Base-by-base conservation (phyloP, 768 basidiomycete genomes). In the Kwoniella newhampshirensis region DNA sequence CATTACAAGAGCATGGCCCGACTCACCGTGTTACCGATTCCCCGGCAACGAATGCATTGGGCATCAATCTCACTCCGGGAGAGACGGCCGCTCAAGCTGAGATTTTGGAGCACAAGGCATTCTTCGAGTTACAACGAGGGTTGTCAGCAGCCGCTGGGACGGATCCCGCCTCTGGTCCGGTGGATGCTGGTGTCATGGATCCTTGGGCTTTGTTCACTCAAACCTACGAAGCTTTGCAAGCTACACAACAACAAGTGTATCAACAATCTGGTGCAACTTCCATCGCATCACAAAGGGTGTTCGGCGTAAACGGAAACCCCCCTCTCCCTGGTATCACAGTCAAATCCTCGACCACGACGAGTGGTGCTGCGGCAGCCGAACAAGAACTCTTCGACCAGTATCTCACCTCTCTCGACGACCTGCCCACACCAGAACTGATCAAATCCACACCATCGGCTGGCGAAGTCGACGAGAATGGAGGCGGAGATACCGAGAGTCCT, bases 401-500 rank as follows among this genome's bases (percentile, higher is more conserved):
- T 44, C 48, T 70, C 37, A 37, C 49, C 0, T 32, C 59, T 5
- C 59, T 66, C 21, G 62, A 55, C 15, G 62, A 49, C 20, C 39
- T 63, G 7, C 61, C 64, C 3, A 69, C 67, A 4, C 67, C 67
- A 17, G 67, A 69, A 37, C 54, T 69, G 12, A 48, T 60, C 48
- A 23, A 20, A 23, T 39, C 51, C 23, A 25, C 18, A 13, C 26
- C 13, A 44, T 21, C 20, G 15, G 13, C 6, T 32, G 26, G 23
- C 35, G 12, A 27, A 8, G 23, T 26, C 1, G 15, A 21, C 37
- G 37, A 55, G 4, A 36, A 23, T 21, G 50, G 20, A 25, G 51
- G 26, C 8, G 63, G 55, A 7, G 51, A 46, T 27, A 52, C 50
- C 2, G 67, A 60, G 12, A 50, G 45, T 11, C 68, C 68, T 2